Evolutionary conservation across 1,284 basidiomycete genomes (phyloP), one percentile per base, ranked within the genome.

Genomic region (Hemileia vastatrix): DNA sequence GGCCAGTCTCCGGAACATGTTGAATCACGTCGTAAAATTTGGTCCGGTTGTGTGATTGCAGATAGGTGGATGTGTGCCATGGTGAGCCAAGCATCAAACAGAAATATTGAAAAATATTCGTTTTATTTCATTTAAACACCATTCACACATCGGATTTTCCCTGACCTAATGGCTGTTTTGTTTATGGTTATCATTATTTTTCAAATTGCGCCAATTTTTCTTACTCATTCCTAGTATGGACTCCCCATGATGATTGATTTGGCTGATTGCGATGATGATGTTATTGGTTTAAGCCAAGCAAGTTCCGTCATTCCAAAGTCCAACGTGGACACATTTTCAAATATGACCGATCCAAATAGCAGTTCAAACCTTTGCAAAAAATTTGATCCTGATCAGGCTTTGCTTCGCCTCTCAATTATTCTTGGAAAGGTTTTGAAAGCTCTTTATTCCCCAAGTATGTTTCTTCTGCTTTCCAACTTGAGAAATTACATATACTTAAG

Each of bases 201-300:
- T 23, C 45, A 48, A 8, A 49, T 49, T 5, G 13, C 31, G 3
- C 15, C 18, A 32, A 6, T n/a, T n/a, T n/a, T n/a, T n/a, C n/a
- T n/a, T n/a, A n/a, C n/a, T n/a, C n/a, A n/a, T 73, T 77, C 86
- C 47, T 83, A 86, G 40, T 90, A 87, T 71, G 88, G 88, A 0
- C 87, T 88, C 69, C 88, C 92, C 2, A 86, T 85, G 75, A 87
- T 92, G 84, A 91, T 95, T 67, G 89, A 94, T 75, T 83, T 95
- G 2, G 84, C 86, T 67, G 92, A 95, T 76, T 96, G 92, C 76
- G 92, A 96, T 76, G 87, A 88, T 11, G n/a, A 18, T 19, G 3
- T 84, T 90, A 48, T 78, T 94, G 36, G 90, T 90, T 13, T 69
- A 68, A 11, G 3, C 88, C 81, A 68, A 87, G 84, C 55, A 88